Base-by-base conservation (phyloP, 495 filamentous ascomycete species). In the Clohesyomyces aquaticus region DNA sequence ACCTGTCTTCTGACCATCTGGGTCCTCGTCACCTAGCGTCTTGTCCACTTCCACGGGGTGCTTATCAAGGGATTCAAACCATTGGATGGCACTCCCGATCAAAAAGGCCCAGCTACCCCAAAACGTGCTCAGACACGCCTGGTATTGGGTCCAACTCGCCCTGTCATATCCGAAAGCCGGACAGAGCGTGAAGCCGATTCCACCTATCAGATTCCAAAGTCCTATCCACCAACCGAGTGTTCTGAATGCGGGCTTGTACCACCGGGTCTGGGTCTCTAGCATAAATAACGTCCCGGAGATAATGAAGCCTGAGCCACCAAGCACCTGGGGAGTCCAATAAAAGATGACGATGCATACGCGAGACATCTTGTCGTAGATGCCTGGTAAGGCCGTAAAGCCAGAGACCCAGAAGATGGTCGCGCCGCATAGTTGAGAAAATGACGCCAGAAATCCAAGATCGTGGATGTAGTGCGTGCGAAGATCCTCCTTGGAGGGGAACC, bases 101-200 rank as follows among this genome's bases (percentile, higher is more conserved):
- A 90, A 76, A 63, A 89, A 90, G 25, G 85, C 85, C 84, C 85
- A 88, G 3, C 79, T 83, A 0, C 87, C 88, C 79, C 87, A 85
- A 64, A 90, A 89, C 0, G 87, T 89, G 32, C 82, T 79, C 53
- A 86, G 70, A 9, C 72, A 76, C 8, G 81, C 73, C 62, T 88
- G 81, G 64, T 87, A 88, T 47, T 80, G 76, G 14, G 81, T 76
- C 46, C 82, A 79, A n/a, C 78, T 77, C 9, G 75, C 71, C 16
- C 67, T 63, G 43, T 66, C 66, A n/a, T 73, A 75, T 3, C 88
- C 88, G 55, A 88, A 75, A 12, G 82, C 85, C 25, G 88, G 86
- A 70, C 83, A 87, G 0, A 89, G 73, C 38, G 85, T 89, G 66
- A 90, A 91, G 0, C 88, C 87, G 61, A 90, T 72, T 0, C 85